Conservation (phyloP, 306 rosid species). For the Pyrus pyrifolia region DNA sequence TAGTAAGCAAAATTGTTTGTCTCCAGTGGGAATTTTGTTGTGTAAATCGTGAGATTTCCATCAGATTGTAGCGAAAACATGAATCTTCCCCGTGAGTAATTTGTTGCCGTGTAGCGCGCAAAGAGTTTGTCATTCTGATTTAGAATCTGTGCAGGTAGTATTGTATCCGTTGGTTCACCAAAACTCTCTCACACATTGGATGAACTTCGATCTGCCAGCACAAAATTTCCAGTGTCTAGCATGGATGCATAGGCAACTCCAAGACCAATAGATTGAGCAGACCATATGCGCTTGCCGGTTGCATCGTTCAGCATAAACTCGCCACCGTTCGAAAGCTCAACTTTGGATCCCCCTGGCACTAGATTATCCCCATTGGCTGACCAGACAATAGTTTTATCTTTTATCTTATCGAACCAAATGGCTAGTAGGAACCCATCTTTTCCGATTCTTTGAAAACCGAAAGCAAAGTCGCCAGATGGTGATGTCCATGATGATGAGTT, state of each 20-base stretch:
- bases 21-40: slow-evolving; percentile 29
- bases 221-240: slow-evolving; percentile 32
- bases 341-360: too few relatives aligned
- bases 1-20: background rate
- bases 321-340: too few relatives aligned
- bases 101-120: slow-evolving; percentile 14
- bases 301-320: too few relatives aligned
- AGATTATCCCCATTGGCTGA: background rate
- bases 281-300: slow-evolving; percentile 14
- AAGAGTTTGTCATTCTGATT: background rate
- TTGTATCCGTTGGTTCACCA: slow-evolving; percentile 45
- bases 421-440: slow-evolving; percentile 28
- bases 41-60: slow-evolving; percentile 24
- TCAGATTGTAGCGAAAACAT: slow-evolving; percentile 10
- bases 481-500: slow-evolving; percentile 19
- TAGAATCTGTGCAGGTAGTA: slow-evolving; percentile 44
- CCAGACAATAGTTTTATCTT: slow-evolving; percentile 6
- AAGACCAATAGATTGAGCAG: background rate
- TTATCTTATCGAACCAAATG: slow-evolving; percentile 39
- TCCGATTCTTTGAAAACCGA: slow-evolving; percentile 28
- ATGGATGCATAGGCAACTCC: slow-evolving; percentile 30
- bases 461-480: slow-evolving; percentile 31
- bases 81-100: slow-evolving; percentile 49
- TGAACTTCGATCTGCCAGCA: slow-evolving; percentile 14
- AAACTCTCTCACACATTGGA: slow-evolving; percentile 47